These are phyloP conservation scores for Ambrosia hybrid DNA, from an alignment of 140 eudicot genomes.

Conservation along the genomic window DNA sequence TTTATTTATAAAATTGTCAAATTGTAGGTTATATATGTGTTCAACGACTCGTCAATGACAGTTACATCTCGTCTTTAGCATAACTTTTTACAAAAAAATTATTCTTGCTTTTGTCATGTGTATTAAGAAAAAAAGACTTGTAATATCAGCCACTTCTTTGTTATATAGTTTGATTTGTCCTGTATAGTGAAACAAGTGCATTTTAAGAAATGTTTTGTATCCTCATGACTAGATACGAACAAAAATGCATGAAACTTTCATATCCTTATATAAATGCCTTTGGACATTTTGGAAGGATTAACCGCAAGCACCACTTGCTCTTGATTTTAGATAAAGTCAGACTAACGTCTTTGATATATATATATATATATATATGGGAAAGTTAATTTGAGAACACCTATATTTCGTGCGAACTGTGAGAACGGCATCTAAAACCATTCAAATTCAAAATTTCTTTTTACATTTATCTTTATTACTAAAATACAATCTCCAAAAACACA, in stretches of 20 bases:
- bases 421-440: no score
- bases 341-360: not conserved
- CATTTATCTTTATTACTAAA: no score
- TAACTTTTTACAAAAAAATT: constrained; percentile 18
- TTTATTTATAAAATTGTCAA: no score
- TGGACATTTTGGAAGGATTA: constrained; percentile 5
- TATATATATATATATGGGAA: no score
- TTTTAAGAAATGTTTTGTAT: constrained; percentile 6
- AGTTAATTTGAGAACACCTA: no score
- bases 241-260: constrained; percentile 14
- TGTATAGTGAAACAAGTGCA: not conserved
- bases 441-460: no score
- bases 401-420: no score
- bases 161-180: constrained; percentile 19
- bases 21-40: no score
- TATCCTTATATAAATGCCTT: constrained; percentile 5
- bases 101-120: not conserved
- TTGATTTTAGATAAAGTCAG: not conserved
- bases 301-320: constrained; percentile 21
- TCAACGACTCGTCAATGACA: constrained; percentile 33
- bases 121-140: not conserved
- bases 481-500: no score
- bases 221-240: constrained; percentile 12
- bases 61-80: constrained; percentile 29
- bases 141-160: not conserved